phyloP scores from a whole-genome alignment of 2,329 filamentous ascomycete species.

The Aureobasidium sp. region DNA sequence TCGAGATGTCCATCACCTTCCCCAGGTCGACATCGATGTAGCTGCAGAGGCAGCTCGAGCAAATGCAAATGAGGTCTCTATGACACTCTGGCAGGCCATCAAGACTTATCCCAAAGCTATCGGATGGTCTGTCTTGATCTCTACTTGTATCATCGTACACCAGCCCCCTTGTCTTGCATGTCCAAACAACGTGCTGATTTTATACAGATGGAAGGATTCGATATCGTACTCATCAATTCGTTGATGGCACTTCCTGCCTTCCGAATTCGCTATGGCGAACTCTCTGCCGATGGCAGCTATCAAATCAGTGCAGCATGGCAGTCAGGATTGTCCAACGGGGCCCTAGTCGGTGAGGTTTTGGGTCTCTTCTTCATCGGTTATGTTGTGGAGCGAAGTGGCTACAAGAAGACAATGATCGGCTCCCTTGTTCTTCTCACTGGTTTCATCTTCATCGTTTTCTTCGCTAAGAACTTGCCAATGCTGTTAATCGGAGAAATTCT shows the following conservation, averaged over 20 bases:
- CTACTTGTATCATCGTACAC: conserved; percentile 27
- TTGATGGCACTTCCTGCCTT: conserved; percentile 31
- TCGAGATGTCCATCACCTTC: conserved; percentile 17
- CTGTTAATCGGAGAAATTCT: conserved; percentile 25
- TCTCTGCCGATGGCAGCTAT: conserved; percentile 34
- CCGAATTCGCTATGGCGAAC: conserved; percentile 35
- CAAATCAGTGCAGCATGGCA: conserved; percentile 52
- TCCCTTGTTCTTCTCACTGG: conserved; percentile 48
- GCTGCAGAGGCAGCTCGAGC: conserved; percentile 27
- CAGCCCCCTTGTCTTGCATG: background rate
- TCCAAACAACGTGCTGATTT: background rate
- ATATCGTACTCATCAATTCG: conserved; percentile 31
- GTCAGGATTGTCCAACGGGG: conserved; percentile 50
- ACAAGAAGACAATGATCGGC: conserved; percentile 49
- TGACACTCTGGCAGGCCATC: conserved; percentile 30
- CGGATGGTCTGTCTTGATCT: conserved; percentile 33
- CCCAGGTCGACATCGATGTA: conserved; percentile 27
- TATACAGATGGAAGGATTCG: conserved; percentile 35
- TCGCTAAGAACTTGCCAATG: conserved; percentile 30
- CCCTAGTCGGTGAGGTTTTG: conserved; percentile 57
- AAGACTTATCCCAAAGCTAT: conserved; percentile 32
- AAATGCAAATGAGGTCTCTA: conserved; percentile 28
- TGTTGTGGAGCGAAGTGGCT: conserved; percentile 46
- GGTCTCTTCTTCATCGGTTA: conserved; percentile 61
- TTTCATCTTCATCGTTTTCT: conserved; percentile 48